Conservation (phyloP, 306 rosid species). For the Clitoria ternatea region DNA sequence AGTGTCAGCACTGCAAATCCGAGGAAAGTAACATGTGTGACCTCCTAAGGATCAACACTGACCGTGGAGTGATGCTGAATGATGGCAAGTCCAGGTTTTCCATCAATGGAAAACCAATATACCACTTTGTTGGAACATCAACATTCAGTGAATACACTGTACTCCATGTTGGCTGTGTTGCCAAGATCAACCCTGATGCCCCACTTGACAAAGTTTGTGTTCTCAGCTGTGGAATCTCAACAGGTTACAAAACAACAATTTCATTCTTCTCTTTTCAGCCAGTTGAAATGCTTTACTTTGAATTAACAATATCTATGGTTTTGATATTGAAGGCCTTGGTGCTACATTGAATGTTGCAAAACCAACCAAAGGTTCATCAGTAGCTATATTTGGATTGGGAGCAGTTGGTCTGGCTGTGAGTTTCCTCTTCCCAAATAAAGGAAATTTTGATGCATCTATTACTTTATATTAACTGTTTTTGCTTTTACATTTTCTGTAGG, state of each 20-base stretch:
- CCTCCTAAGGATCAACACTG: conserved; percentile 42
- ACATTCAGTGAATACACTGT: conserved; percentile 48
- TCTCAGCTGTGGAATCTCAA: conserved; percentile 45
- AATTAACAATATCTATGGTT: background rate
- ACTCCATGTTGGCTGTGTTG: conserved; percentile 39
- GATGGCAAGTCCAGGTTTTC: conserved; percentile 42
- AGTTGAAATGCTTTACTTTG: background rate
- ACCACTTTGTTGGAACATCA: conserved; percentile 42
- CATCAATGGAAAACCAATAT: conserved; percentile 34
- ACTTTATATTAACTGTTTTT: background rate
- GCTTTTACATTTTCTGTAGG: background rate
- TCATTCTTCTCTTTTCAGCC: background rate
- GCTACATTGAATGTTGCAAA: conserved; percentile 27
- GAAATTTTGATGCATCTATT: background rate
- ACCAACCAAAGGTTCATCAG: conserved; percentile 22
- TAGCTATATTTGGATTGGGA: conserved; percentile 26
- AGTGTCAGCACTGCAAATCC: conserved; percentile 40
- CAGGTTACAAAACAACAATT: conserved; percentile 10
- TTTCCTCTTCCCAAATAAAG: conserved; percentile 3
- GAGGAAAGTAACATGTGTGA: conserved; percentile 48
- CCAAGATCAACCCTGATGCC: conserved; percentile 40
- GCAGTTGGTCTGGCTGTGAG: conserved; percentile 25
- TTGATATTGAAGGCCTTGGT: conserved; percentile 19
- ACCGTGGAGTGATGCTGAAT: conserved; percentile 38
- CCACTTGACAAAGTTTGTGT: conserved; percentile 41